Base-by-base conservation (phyloP, 768 basidiomycete species). In the Boletus patriciae region DNA sequence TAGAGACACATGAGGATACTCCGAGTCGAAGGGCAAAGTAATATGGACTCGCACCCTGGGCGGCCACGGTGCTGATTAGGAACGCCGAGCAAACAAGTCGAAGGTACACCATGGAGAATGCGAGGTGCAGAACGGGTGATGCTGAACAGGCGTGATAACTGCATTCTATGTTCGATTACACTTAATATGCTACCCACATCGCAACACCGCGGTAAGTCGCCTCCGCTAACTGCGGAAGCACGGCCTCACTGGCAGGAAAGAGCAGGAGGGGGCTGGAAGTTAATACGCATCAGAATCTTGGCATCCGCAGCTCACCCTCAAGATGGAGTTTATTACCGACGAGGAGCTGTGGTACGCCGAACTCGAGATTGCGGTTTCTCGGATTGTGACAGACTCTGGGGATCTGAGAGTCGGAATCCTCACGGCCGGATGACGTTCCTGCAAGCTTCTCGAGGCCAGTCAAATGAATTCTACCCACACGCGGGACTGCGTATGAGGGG, bases 41-140 rank as follows among this genome's bases (percentile, higher is more conserved):
- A 41, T 9, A 27, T 6, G 8, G 15, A 31, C 5, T 27, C 52
- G 37, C 15, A 59, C 62, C 45, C 1, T 59, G 62, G 15, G 61
- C 62, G 1, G 57, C 31, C 18, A 27, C 61, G 4, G 31, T 33
- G 6, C 37, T 25, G 2, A 44, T 7, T 21, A 63, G 18, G 25
- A 44, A 50, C 23, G 21, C 12, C 18, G 46, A 38, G 21, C 10
- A 55, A 43, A 48, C 11, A 31, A 31, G 31, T 7, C 27, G 27
- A 29, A 29, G 27, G 27, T 7, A 29, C 27, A 29, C 6, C 27
- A 29, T 29, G 27, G 27, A 29, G 27, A 29, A 29, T 29, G 27
- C 27, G 27, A 29, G 27, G 27, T 29, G 27, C 27, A 29, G 27
- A 29, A 29, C 27, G 27, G 27, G 27, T 29, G 27, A 9, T 29